A percentile compares a stretch with the other conserved stretches of the same genome.
Conservation (phyloP, 257 asterid genomes). For the Perilla frutescens region DNA sequence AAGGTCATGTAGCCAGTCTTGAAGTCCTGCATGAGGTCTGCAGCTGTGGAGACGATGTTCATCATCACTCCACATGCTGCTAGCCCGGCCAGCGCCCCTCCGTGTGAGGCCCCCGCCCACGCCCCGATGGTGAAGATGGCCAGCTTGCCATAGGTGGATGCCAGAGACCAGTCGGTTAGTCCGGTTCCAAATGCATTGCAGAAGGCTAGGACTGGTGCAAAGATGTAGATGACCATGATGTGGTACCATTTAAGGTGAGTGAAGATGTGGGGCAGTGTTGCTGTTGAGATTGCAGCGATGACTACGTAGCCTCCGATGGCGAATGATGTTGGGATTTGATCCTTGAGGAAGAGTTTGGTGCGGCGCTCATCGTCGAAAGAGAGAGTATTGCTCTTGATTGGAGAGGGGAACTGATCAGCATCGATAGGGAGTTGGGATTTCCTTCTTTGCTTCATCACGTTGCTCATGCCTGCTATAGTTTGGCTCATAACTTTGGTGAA, state of each 20-base stretch:
- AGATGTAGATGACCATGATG: conserved; percentile 6
- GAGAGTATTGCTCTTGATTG: background rate
- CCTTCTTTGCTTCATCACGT: background rate
- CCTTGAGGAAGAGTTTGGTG: conserved; percentile 17
- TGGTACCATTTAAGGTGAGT: conserved; percentile 14
- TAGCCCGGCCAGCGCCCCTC: conserved; percentile 9
- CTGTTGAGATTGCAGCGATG: conserved; percentile 19
- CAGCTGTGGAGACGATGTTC: conserved; percentile 3
- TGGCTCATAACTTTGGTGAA: conserved; percentile 28
- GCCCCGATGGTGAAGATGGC: conserved; percentile 20
- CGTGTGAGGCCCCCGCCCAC: conserved; percentile 15
- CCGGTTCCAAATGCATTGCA: conserved; percentile 13
- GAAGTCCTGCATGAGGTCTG: conserved; percentile 16
- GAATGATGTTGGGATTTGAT: conserved; percentile 6
- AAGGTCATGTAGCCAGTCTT: conserved; percentile 16
- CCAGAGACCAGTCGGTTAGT: conserved; percentile 16
- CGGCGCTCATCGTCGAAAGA: conserved; percentile 12
- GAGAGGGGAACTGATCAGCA: conserved; percentile 1
- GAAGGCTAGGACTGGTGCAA: conserved; percentile 13
- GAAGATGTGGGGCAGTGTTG: conserved; percentile 18
- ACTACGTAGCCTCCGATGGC: background rate
- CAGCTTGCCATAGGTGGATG: conserved; percentile 7
- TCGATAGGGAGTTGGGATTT: background rate
- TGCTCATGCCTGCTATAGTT: conserved; percentile 37
- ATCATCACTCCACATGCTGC: conserved; percentile 12